Conservation (phyloP, 1,139 yeast genomes). For the Debaryomyces nepalensis region DNA sequence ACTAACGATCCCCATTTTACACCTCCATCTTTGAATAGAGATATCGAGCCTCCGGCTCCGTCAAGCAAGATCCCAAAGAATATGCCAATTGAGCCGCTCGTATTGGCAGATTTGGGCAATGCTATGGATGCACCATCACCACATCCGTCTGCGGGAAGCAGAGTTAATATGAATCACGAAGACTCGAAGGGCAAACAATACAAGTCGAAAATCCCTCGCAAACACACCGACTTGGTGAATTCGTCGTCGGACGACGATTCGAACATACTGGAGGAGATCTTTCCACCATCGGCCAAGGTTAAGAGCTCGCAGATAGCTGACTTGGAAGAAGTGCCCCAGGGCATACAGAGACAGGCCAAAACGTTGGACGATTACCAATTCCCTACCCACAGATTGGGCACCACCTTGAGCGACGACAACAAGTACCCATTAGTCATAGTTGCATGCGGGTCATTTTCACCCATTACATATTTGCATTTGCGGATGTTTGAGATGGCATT, state of each 20-base stretch:
- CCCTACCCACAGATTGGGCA: conserved; percentile 84
- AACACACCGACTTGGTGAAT: conserved; percentile 44
- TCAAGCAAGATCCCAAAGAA: conserved; percentile 73
- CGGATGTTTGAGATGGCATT: conserved; percentile 99
- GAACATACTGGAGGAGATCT: conserved; percentile 19
- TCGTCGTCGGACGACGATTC: conserved; percentile 39
- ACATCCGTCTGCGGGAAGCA: conserved; percentile 40
- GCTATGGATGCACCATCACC: conserved; percentile 78
- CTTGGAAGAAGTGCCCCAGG: conserved; percentile 95
- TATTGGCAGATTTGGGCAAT: conserved; percentile 72
- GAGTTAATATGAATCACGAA: conserved; percentile 14
- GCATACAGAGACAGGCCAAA: conserved; percentile 85
- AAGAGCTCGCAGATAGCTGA: conserved; percentile 82
- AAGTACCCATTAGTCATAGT: conserved; percentile 91
- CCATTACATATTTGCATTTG: conserved; percentile 89
- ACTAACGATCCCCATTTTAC: conserved; percentile 78
- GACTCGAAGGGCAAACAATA: conserved; percentile 15
- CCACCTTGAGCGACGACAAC: conserved; percentile 69
- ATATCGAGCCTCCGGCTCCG: conserved; percentile 72
- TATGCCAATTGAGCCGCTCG: conserved; percentile 75
- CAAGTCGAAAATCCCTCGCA: conserved; percentile 48
- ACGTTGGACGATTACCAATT: conserved; percentile 68
- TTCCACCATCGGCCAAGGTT: conserved; percentile 55
- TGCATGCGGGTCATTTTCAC: conserved; percentile 97
- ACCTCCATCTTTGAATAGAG: conserved; percentile 67